Evolutionary conservation across 495 filamentous ascomycete genomes (phyloP), one percentile per base, ranked within the genome.

Genomic region (Aeminium ludgeri): DNA sequence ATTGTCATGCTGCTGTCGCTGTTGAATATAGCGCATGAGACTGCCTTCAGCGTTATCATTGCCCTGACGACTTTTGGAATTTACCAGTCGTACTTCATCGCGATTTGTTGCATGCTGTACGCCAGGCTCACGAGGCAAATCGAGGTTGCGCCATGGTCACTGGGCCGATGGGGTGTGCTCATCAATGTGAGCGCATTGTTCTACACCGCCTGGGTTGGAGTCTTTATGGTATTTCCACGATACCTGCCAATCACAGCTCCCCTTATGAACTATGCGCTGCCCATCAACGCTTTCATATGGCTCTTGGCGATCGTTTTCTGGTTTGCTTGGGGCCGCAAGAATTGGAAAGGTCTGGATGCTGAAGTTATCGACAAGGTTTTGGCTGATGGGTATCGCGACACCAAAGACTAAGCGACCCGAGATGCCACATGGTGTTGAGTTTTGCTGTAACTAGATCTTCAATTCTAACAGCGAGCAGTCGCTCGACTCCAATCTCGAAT

Each of bases 181-280:
- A 45, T 57, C 10, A 59, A 58, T 44, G 15, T 52, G 2, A 46
- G 52, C 31, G 48, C 56, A 10, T 30, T 58, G 29, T 6, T 52
- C 3, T 58, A 48, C 43, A 47, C 48, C 0, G 36, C 51, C 6
- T 52, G 46, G 34, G 40, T 58, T 1, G 45, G 40, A 1, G 40
- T 59, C 7, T 59, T 53, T 39, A 18, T 56, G 20, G 44, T 50
- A 5, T 59, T 55, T 19, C 56, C 56, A 1, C 31, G 42, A 1
- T 38, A 43, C n/a, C 32, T 51, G 15, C 53, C 56, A 6, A 46
- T 58, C 29, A 55, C 53, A 5, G 49, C 51, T 0, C 34, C 39
- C 32, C 50, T 45, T 19, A 51, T 58, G 53, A 58, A 59, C 27
- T 59, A 57, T 38, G 49, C 53, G 0, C 27, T 44, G 1, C 50